Percentiles rank a stretch among this genome's conserved stretches.
Conservation (phyloP, 164 flowering plant genomes). For the Buxus sempervirens region DNA sequence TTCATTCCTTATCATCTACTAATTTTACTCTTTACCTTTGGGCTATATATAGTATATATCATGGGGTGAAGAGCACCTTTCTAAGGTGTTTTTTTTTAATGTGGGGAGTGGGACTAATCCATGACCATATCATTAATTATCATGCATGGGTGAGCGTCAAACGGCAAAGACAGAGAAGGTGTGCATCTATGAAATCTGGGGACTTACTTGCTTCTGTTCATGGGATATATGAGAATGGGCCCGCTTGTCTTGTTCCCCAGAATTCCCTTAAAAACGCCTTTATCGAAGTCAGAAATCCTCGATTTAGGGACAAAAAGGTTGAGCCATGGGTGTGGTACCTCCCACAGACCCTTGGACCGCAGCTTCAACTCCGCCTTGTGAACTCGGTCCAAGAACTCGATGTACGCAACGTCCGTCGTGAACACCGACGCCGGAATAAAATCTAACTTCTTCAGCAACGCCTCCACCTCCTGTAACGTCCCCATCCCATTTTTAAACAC, state of each 20-base stretch:
- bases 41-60: no score
- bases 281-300: constrained; percentile 67
- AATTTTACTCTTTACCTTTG: no score
- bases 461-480: constrained; percentile 67
- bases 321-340: constrained; percentile 98
- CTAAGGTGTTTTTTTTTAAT: no score
- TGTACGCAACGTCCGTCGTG: constrained; percentile 72
- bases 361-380: constrained; percentile 91
- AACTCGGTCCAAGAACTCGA: constrained; percentile 94
- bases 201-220: constrained; percentile 88
- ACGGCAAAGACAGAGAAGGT: no score
- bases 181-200: no score
- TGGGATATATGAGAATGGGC: constrained; percentile 92
- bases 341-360: constrained; percentile 89
- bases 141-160: no score
- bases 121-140: no score
- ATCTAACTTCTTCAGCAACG: constrained; percentile 49
- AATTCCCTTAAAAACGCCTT: constrained; percentile 88
- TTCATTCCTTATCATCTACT: no score
- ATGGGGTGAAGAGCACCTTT: no score
- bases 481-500: not conserved
- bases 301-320: constrained; percentile 90
- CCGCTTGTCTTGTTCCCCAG: constrained; percentile 85
- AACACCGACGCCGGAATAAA: constrained; percentile 69
- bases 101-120: no score